phyloP scores from a whole-genome alignment of 164 flowering plant species.

The Liquidambar formosana region DNA sequence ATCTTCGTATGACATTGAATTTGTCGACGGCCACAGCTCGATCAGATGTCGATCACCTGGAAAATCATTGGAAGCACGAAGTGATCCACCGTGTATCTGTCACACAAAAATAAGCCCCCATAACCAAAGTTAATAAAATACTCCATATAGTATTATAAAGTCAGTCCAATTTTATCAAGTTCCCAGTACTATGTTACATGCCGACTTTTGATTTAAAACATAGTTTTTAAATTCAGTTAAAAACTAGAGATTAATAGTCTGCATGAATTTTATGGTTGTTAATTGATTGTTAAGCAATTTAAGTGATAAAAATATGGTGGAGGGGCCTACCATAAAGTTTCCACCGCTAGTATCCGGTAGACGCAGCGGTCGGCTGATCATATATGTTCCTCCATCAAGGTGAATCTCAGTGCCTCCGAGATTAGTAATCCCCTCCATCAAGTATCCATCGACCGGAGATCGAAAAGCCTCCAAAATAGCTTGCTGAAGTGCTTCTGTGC shows the following conservation, averaged over 20 bases:
- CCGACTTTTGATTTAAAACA: too few species aligned
- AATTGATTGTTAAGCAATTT: too few species aligned
- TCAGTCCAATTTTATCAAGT: too few species aligned
- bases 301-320: too few species aligned
- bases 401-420: conserved; percentile 17
- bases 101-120: neutral
- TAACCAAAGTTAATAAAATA: too few species aligned
- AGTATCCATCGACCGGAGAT: neutral
- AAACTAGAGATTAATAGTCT: too few species aligned
- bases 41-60: conserved; percentile 15
- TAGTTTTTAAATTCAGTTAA: too few species aligned
- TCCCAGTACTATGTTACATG: too few species aligned
- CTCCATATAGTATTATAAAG: too few species aligned
- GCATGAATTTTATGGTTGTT: too few species aligned
- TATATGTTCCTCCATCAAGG: conserved; percentile 24
- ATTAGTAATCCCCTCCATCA: conserved; percentile 15
- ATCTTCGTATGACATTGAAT: conserved; percentile 3
- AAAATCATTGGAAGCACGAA: conserved; percentile 16
- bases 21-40: conserved; percentile 9
- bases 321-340: conserved; percentile 17
- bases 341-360: conserved; percentile 10
- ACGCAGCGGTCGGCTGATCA: conserved; percentile 21
- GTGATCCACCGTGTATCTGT: conserved; percentile 25
- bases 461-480: conserved; percentile 14
- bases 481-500: conserved; percentile 18